Conservation (phyloP, 768 basidiomycete genomes). For the Mycena capillaripes region DNA sequence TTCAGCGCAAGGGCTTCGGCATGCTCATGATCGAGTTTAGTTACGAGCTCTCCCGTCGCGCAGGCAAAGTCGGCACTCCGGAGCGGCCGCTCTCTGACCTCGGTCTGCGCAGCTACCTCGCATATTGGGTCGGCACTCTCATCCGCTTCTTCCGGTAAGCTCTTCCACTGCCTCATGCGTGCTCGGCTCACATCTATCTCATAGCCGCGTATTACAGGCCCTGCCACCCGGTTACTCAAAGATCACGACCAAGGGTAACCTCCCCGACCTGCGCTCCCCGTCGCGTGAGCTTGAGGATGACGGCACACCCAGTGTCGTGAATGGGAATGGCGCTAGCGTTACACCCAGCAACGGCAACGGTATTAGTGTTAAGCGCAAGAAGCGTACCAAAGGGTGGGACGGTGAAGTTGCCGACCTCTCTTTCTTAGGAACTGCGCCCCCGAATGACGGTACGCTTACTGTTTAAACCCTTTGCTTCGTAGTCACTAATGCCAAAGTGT, state of each 20-base stretch:
- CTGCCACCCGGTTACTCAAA: slow-evolving; percentile 67
- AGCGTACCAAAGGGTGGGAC: slow-evolving; percentile 78
- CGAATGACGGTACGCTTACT: slow-evolving; percentile 56
- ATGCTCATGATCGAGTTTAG: slow-evolving; percentile 99
- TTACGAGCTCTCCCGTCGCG: slow-evolving; percentile 90
- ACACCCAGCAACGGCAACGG: slow-evolving; percentile 40
- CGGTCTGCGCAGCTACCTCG: slow-evolving; percentile 90
- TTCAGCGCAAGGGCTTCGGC: slow-evolving; percentile 90
- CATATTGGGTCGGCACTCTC: slow-evolving; percentile 88
- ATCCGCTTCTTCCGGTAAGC: slow-evolving; percentile 84
- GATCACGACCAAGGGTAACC: slow-evolving; percentile 58
- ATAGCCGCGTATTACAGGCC: slow-evolving; percentile 71
- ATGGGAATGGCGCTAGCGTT: slow-evolving; percentile 21
- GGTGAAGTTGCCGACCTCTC: slow-evolving; percentile 69
- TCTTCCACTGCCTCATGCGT: slow-evolving; percentile 13
- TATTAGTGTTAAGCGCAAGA: slow-evolving; percentile 56
- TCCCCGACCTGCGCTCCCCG: slow-evolving; percentile 58
- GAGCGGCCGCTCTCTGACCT: slow-evolving; percentile 96
- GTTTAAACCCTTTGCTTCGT: slow-evolving; percentile 1
- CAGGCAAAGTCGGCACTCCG: slow-evolving; percentile 88
- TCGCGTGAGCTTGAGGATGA: slow-evolving; percentile 47
- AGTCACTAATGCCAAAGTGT: slow-evolving; percentile 12
- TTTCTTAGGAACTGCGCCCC: slow-evolving; percentile 48
- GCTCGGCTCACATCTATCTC: not conserved
- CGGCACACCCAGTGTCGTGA: slow-evolving; percentile 37